Conservation (phyloP, 768 basidiomycete genomes). For the Dentipellis sp. region DNA sequence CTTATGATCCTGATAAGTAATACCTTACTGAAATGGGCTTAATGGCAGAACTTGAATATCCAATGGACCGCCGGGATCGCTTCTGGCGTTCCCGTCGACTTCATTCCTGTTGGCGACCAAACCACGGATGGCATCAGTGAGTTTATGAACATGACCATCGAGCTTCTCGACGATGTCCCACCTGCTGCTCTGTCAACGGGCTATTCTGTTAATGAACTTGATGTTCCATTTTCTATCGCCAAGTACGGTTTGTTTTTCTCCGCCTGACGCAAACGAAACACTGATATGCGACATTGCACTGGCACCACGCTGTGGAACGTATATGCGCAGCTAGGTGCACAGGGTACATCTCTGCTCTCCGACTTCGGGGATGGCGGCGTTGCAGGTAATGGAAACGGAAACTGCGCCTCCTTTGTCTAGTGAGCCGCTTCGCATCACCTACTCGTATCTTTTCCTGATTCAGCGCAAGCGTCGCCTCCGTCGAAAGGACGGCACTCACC, state of each 20-base stretch:
- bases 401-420: constrained; percentile 11
- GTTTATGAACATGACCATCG: constrained; percentile 17
- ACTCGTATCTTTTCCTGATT: neutral
- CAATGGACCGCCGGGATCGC: constrained; percentile 28
- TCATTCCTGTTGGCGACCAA: constrained; percentile 17
- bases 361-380: constrained; percentile 18
- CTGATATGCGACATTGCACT: neutral
- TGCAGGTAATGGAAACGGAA: constrained; percentile 5
- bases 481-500: constrained; percentile 24
- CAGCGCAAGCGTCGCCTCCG: constrained; percentile 22
- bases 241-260: neutral
- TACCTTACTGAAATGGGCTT: neutral
- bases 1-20: neutral
- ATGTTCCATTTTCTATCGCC: neutral
- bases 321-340: constrained; percentile 20
- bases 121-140: constrained; percentile 11
- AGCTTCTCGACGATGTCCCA: constrained; percentile 11
- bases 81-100: constrained; percentile 15
- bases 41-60: constrained; percentile 23
- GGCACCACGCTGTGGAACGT: constrained; percentile 17
- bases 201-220: constrained; percentile 13
- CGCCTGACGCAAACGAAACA: neutral
- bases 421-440: constrained; percentile 10
- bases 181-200: constrained; percentile 16
- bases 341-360: constrained; percentile 19